Evolutionary conservation across 345 rosid species (phyloP).

Genomic region (Hevea brasiliensis): DNA sequence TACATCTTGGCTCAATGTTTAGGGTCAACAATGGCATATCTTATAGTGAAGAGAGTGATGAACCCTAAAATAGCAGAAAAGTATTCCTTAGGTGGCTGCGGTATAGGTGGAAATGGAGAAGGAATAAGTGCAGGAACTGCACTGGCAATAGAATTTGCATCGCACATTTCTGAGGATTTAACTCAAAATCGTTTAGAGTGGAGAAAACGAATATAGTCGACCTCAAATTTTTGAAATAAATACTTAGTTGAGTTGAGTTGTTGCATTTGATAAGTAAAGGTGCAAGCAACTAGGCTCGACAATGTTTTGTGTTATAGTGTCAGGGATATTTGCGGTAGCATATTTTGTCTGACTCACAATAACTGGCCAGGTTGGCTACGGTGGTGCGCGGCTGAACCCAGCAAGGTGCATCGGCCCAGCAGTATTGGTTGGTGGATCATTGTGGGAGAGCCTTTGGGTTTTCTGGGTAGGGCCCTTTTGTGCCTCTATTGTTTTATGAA

Average conservation of each 20-base stretch:
- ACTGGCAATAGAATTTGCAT: slow-evolving; percentile 34
- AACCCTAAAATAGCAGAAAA: slow-evolving; percentile 20
- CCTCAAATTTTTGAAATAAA: no score
- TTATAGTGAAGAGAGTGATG: slow-evolving; percentile 33
- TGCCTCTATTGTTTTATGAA: slow-evolving; percentile 36
- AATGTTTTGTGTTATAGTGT: slow-evolving; percentile 30
- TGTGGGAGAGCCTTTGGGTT: slow-evolving; percentile 54
- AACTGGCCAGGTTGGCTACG: slow-evolving; percentile 36
- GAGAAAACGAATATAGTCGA: no score
- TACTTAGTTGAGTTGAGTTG: no score
- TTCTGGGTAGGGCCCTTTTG: slow-evolving; percentile 48
- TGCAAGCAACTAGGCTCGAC: slow-evolving; percentile 35
- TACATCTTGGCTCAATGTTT: slow-evolving; percentile 45
- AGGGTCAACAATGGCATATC: slow-evolving; percentile 32
- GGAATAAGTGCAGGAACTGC: slow-evolving; percentile 29
- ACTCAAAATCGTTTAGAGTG: no score
- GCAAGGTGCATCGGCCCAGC: slow-evolving; percentile 55
- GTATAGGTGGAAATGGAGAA: slow-evolving; percentile 21
- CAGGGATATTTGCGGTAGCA: slow-evolving; percentile 19
- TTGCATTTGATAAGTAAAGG: slow-evolving; percentile 42
- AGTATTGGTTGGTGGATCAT: slow-evolving; percentile 38
- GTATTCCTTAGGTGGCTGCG: slow-evolving; percentile 47
- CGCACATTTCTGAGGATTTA: slow-evolving; percentile 47
- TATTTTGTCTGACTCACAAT: slow-evolving; percentile 42
- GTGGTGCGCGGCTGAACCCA: slow-evolving; percentile 45